A percentile compares a stretch with the other conserved stretches of the same genome.
phyloP scores from a whole-genome alignment of 176 grass and related monocot species.

The Eragrostis curvula region DNA sequence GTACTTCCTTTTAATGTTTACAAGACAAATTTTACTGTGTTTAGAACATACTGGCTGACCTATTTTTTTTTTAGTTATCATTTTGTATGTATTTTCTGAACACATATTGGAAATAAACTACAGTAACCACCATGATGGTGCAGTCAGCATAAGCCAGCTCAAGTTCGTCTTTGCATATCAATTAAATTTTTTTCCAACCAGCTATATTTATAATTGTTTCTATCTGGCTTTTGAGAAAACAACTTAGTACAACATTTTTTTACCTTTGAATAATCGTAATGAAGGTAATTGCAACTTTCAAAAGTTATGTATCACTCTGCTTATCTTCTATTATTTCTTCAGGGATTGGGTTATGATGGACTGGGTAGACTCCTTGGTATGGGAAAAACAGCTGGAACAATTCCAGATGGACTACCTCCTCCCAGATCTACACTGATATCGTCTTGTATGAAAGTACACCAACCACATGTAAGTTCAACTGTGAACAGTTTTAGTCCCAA shows the following conservation, averaged over 20 bases:
- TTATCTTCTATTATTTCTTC: conserved; percentile 27
- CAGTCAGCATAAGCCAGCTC: not conserved
- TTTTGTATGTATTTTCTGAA: conserved; percentile 3
- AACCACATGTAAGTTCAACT: conserved; percentile 71
- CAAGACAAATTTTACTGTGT: no score
- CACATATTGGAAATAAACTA: not conserved
- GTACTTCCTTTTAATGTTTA: not conserved
- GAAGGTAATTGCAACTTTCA: not conserved
- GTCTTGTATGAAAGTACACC: conserved; percentile 64
- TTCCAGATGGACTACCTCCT: conserved; percentile 80
- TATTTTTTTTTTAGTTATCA: no score
- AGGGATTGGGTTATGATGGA: conserved; percentile 74
- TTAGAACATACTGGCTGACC: no score
- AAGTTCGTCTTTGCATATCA: not conserved
- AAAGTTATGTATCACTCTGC: conserved; percentile 14
- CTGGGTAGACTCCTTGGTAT: conserved; percentile 75
- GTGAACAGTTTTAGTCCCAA: not conserved
- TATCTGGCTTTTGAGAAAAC: conserved; percentile 2
- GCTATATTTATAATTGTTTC: conserved; percentile 23
- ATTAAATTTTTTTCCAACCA: not conserved
- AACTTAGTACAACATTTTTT: not conserved
- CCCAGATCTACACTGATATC: conserved; percentile 68
- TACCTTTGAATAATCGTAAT: conserved; percentile 23
- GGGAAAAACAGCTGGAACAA: conserved; percentile 65
- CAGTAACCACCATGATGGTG: not conserved